Base-by-base conservation (phyloP, 2,329 filamentous ascomycete species). In the Mariannaea sp. region DNA sequence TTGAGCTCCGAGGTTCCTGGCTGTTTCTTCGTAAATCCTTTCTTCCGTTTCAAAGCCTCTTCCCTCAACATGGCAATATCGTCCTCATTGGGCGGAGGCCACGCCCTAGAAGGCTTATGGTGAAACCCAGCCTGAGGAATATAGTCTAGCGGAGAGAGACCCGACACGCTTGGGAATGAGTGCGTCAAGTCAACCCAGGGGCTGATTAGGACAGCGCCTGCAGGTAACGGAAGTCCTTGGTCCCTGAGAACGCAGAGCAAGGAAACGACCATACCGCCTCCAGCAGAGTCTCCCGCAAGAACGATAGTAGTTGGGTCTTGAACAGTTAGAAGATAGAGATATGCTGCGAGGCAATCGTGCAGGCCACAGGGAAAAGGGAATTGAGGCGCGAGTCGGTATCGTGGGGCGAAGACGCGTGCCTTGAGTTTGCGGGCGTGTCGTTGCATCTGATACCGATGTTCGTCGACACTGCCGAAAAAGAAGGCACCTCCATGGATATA, bases 391-490 rank as follows among this genome's bases (percentile, higher is more conserved):
- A 99, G 80, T 33, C 94, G 85, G 71, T 97, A 99, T 56, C 85
- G 80, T 5, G 93, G 89, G 19, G 93, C 92, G 70, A 97, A 85
- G 7, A 97, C 88, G 49, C 92, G 82, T 14, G 92, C 93, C 72
- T 94, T 92, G 56, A 99, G 80, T 74, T 97, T 97, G 48, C 94
- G 83, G 22, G 94, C 94, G 79, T 97, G 92, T 42, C 93, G 83
- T 73, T 99, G 94, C 80, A 99, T 86, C 78, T 97, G 93, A 74
- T 97, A 97, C n/a, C 94, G 86, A 76, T 97, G 94, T 71, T 96
- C 92, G 68, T 97, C 92, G 30, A 97, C 87, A 64, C 91, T 95
- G 12, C 94, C 93, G 70, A 99, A 97, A 74, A 87, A 99, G 73
- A 96, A 97, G 16, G 89, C 93, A 6, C 93, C 93, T 12, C 94